Base-by-base conservation (phyloP, 176 grass and related monocot genomes). In the Aechmea fasciata region DNA sequence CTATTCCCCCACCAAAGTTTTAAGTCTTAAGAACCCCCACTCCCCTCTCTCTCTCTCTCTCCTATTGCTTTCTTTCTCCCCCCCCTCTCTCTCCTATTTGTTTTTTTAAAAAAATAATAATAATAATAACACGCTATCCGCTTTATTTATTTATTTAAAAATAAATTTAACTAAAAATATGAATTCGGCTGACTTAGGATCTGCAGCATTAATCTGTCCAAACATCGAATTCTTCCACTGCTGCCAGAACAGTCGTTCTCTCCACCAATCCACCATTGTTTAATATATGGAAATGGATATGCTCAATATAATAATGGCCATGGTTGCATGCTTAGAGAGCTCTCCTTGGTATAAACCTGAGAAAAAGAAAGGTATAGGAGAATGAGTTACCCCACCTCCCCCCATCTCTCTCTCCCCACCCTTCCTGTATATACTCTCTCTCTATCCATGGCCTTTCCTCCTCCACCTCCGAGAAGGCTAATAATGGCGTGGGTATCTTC, bases 321-420 rank as follows among this genome's bases (percentile, higher is more conserved):
- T 67, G 64, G 79, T 52, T 29, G 47, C 64, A 72, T 63, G 52
- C 77, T 72, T 81, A 69, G 50, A 50, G 80, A 76, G 52, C 66
- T 74, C 28, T 70, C 61, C 57, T 88, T 88, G 79, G 85, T 49
- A 92, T 92, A 83, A 88, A 83, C 89, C 74, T 68, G 67, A 47
- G 19, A 69, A 11, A 8, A 92, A 85, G 89, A 71, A 88, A 92
- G 69, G 89, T 61, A 88, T 67, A 49, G 26, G 48, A 79, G 11
- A 10, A 41, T 10, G 49, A 48, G 33, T 54, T 74, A 49, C n/a
- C 52, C 48, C 11, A 23, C n/a, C 41, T 72, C 17, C 69, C 72
- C 64, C 6, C 48, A 15, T 22, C 71, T 47, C 20, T 22, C 12
- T 26, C 67, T 69, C 69, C 41, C 57, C n/a, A 75, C 63, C 33